Base-by-base conservation (phyloP, 2,329 filamentous ascomycete genomes). In the Dactylellina drechsleri region DNA sequence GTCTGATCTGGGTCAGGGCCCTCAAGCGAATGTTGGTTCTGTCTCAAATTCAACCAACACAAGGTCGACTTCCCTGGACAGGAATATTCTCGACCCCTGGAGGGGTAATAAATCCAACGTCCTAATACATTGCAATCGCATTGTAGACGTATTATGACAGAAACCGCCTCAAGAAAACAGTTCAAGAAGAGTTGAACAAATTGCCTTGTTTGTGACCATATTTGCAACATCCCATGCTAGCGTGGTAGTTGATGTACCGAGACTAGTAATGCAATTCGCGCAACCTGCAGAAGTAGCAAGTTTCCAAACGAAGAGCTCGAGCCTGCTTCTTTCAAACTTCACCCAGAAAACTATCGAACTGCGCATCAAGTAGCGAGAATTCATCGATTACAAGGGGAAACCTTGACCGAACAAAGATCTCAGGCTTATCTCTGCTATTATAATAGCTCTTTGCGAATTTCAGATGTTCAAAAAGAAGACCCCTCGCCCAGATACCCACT, bases 271-370 rank as follows among this genome's bases (percentile, higher is more conserved):
- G 28, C 49, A 53, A 52, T 40, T 36, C 31, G 36, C 47, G 8
- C 28, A 65, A 40, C n/a, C 20, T 49, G 58, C 43, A 49, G 43
- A 26, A 43, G 40, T 23, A 65, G 31, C 8, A 72, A 28, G 53
- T 49, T 61, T 66, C 59, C 28, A 47, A 47, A 47, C 15, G 45
- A 49, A 60, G 67, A 72, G 67, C 60, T 65, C 66, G 59, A 71
- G 54, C 45, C 58, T 58, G 45, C 52, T 40, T 59, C 59, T 62
- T 52, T 45, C n/a, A 58, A 45, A 47, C 5, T 56, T 31, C 23
- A 40, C 54, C 26, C 41, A 40, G 23, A 40, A 18, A 36, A 60
- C 54, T n/a, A 36, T 52, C 36, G 26, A n/a, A 47, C 41, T 45
- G 7, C 8, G 7, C 57, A 20, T 6, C 23, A 40, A 66, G 36